Base-by-base conservation (phyloP, 306 rosid species). In the Pyrus betulifolia region DNA sequence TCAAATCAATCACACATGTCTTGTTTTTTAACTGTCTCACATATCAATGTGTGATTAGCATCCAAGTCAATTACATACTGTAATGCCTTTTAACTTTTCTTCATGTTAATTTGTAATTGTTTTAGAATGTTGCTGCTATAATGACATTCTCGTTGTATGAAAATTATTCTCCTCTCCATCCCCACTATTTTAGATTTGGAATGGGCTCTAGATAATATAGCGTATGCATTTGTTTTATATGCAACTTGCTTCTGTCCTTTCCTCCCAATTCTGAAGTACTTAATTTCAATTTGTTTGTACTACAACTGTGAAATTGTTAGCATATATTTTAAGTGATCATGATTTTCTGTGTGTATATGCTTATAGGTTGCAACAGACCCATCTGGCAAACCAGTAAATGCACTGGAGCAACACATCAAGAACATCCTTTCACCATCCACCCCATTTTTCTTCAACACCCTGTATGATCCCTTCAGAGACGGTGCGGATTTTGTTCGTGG, bases 401-500 rank as follows among this genome's bases (percentile, higher is more conserved):
- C 90, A 25, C 86, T 87, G 10, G 86, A 59, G 78, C 90, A 87
- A 82, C 90, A 87, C 86, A 87, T 87, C 78, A 79, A 87, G 85
- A 87, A 87, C 78, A 80, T 87, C 25, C 88, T 87, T 49, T 77
- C 67, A 79, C 90, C 90, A 42, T 87, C 90, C 69, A 87, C 90
- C 51, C 90, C 90, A 6, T 78, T 82, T 70, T 87, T 87, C 81
- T 84, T 84, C 86, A 84, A 87, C 79, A 87, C 90, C 51, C 86
- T 87, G 22, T 85, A 92, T 72, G 97, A 92, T 2, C 97, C 96
- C 15, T 92, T 54, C 82, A 82, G 90, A 13, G 87, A 84, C 21
- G 97, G 97, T 30, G 97, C 96, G 0, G 96, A 90, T 78, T 92
- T 84, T 51, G 97, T 93, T 27, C 96, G 97, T 22, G 97, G 97